These are phyloP conservation scores for Yamadazyma taylorii DNA, from an alignment of 1,139 yeast species.

Conservation along the genomic window DNA sequence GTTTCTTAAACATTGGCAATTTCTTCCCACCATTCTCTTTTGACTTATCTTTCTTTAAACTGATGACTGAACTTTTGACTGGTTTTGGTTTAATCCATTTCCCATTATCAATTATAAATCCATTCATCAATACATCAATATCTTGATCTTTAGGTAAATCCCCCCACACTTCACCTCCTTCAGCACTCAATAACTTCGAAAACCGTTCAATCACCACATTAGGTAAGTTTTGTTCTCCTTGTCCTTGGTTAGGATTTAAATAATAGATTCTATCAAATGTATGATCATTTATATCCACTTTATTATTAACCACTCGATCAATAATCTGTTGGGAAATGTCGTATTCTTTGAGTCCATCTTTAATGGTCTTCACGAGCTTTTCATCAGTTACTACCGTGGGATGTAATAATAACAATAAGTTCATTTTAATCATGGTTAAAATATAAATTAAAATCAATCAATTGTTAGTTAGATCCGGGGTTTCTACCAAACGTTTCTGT, in stretches of 20 bases:
- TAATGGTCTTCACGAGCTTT: constrained; percentile 10
- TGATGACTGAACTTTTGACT: constrained; percentile 23
- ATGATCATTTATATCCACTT: constrained; percentile 43
- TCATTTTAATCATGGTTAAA: constrained; percentile 19
- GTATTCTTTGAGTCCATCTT: constrained; percentile 6
- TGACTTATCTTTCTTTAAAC: constrained; percentile 26
- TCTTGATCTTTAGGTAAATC: constrained; percentile 50
- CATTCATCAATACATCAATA: constrained; percentile 62
- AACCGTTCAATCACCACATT: constrained; percentile 32
- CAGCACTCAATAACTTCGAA: constrained; percentile 12
- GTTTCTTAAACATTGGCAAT: constrained; percentile 23
- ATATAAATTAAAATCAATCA: too few relatives aligned
- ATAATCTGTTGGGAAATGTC: constrained; percentile 62
- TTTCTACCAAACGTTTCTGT: too few relatives aligned
- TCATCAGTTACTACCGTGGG: constrained; percentile 68
- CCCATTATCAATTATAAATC: constrained; percentile 49
- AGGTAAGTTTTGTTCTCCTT: constrained; percentile 40
- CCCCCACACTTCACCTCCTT: constrained; percentile 55
- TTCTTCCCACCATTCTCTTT: constrained; percentile 10
- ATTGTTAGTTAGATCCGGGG: too few relatives aligned
- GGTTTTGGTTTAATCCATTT: constrained; percentile 49
- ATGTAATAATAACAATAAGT: constrained; percentile 58
- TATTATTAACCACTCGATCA: constrained; percentile 63
- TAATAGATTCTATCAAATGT: constrained; percentile 54
- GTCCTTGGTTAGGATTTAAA: constrained; percentile 56